Evolutionary conservation across 2,329 filamentous ascomycete species (phyloP), one percentile per base, ranked within the genome.

Genomic region (Trichoderma aggressivum): DNA sequence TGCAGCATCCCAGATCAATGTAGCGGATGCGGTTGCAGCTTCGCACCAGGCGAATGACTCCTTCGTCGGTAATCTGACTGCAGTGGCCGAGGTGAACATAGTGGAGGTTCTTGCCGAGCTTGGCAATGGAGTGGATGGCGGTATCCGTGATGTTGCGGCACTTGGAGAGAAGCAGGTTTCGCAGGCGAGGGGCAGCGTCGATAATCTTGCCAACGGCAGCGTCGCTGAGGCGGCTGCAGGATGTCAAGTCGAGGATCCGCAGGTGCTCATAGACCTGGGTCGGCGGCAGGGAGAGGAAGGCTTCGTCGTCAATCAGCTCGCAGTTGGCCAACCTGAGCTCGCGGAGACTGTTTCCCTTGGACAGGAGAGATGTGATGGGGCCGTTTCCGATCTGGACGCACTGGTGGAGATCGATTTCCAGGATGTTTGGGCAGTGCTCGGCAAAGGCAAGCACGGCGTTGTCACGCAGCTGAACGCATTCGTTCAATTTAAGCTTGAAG

Each of bases 21-120:
- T 99, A 99, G 70, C 96, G 89, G 75, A 99, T 98, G 28, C 96
- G 90, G 77, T 95, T 98, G 85, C 96, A 99, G 67, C 86, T 86
- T 75, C 91, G 90, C 50, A 98, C 94, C 36, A 99, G 86, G 70
- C 90, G 90, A 76, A 92, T 92, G 21, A 99, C 94, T 1, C 94
- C 94, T 43, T 90, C 87, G 78, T 99, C 96, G 0, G 95, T 98
- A 78, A 99, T 94, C 60, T 94, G 90, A 32, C 89, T 89, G 81
- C 96, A 99, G 80, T 99, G 96, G 11, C 96, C 96, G 2, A 99
- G 86, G 78, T 99, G 96, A 66, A 99, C 91, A 80, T 97, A 98
- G 81, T 99, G 96, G 69, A 99, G 84, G 77, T 98, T 99, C 85
- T 98, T 98, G 73, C 94, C 94, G 5, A 99, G 87, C 76, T 89